Conservation (phyloP, 1,139 yeast species). For the Blastobotrys proliferans region DNA sequence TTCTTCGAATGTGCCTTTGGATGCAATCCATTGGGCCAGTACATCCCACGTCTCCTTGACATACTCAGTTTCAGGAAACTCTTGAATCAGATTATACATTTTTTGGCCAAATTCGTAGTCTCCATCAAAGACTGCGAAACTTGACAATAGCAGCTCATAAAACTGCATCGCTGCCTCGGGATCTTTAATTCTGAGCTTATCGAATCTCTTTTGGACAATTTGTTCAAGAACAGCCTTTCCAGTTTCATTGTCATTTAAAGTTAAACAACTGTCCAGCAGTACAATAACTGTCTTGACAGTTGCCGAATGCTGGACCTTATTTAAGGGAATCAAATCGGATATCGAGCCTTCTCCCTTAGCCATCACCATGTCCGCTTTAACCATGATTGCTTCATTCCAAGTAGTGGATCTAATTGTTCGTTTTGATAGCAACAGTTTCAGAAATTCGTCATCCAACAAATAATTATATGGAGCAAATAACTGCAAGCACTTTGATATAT, state of each 20-base stretch:
- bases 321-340: neutral
- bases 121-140: slow-evolving; percentile 25
- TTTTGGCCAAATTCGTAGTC: slow-evolving; percentile 20
- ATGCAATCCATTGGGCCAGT: slow-evolving; percentile 32
- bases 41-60: slow-evolving; percentile 37
- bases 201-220: slow-evolving; percentile 18
- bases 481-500: neutral
- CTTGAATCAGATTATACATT: slow-evolving; percentile 18
- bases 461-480: neutral
- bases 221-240: slow-evolving; percentile 19
- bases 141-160: slow-evolving; percentile 28
- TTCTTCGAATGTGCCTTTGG: slow-evolving; percentile 18
- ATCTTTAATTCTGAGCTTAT: slow-evolving; percentile 8
- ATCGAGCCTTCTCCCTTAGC: neutral
- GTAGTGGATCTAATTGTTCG: slow-evolving; percentile 5
- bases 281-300: slow-evolving; percentile 21
- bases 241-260: slow-evolving; percentile 14
- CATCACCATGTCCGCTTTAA: slow-evolving; percentile 1
- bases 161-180: slow-evolving; percentile 21
- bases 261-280: slow-evolving; percentile 24
- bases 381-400: slow-evolving; percentile 14
- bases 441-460: slow-evolving; percentile 14
- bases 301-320: neutral
- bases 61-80: slow-evolving; percentile 14
- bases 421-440: slow-evolving; percentile 5